Percentiles rank a stretch among this genome's conserved stretches.
phyloP scores from a whole-genome alignment of 257 asterid species.

The Nicotiana tabacum region DNA sequence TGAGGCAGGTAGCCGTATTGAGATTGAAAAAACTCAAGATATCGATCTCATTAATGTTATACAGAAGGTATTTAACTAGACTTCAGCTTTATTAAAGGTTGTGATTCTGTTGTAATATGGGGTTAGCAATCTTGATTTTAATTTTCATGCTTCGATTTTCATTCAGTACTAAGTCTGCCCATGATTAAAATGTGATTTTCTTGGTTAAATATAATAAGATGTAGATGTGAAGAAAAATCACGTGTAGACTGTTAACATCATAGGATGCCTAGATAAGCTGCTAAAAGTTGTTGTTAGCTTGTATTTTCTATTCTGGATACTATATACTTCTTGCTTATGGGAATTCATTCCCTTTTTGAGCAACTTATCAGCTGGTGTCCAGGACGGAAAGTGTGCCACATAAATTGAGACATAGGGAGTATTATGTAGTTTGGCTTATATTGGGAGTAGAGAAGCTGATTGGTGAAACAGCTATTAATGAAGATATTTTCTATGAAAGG shows the following conservation, averaged over 20 bases:
- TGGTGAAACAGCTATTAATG: not conserved
- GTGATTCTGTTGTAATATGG: not conserved
- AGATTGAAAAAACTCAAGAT: constrained; percentile 36
- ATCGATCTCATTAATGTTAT: constrained; percentile 51
- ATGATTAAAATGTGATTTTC: not conserved
- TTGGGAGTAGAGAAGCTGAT: not conserved
- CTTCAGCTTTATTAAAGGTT: not conserved
- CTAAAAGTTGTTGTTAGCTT: not conserved
- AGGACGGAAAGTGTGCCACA: not conserved
- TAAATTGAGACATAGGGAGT: not conserved
- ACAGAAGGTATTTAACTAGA: constrained; percentile 41
- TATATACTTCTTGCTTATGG: not conserved
- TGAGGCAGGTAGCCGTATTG: constrained; percentile 22
- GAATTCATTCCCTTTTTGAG: constrained; percentile 3
- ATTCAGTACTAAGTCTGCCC: not conserved
- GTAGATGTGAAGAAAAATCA: not conserved
- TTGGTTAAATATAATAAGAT: not conserved
- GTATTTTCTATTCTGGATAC: not conserved
- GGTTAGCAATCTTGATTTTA: not conserved
- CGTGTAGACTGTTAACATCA: not conserved
- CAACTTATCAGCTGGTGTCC: not conserved
- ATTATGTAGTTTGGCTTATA: not conserved
- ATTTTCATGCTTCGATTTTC: not conserved
- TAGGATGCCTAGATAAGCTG: not conserved
- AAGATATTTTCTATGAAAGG: not conserved